Conservation (phyloP, 305 asterid species). For the Fraxinus albicans region DNA sequence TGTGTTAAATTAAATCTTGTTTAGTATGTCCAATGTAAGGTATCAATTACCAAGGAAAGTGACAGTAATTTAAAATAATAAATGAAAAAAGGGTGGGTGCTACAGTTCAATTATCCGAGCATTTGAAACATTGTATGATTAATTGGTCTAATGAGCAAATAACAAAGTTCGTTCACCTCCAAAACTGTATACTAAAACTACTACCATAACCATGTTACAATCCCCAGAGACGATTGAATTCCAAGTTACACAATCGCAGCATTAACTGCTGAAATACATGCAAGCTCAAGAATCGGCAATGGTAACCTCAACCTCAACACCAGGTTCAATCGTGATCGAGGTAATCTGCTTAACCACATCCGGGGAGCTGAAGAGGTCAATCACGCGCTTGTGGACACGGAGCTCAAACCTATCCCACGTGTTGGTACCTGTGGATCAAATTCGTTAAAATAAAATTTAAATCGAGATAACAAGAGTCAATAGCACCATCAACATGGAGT, state of each 20-base stretch:
- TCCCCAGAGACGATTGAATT: neutral
- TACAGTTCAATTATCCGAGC: neutral
- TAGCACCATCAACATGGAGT: neutral
- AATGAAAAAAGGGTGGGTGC: neutral
- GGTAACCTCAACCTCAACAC: constrained; percentile 68
- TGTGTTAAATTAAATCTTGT: no score
- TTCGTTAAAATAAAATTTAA: neutral
- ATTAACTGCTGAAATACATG: constrained; percentile 8
- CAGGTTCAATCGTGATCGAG: constrained; percentile 64
- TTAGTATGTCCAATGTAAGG: no score
- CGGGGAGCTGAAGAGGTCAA: constrained; percentile 63
- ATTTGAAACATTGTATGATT: neutral
- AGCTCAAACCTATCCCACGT: constrained; percentile 64
- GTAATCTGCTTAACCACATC: constrained; percentile 72
- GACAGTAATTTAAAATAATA: no score
- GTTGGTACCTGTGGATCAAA: constrained; percentile 41
- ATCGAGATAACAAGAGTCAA: neutral
- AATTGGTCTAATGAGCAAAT: neutral
- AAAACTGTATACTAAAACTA: neutral
- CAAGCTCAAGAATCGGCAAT: constrained; percentile 41
- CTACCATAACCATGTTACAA: neutral
- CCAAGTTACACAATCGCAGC: neutral
- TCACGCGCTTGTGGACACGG: constrained; percentile 57
- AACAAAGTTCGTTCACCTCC: neutral
- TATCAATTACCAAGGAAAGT: no score